Evolutionary conservation across 2,329 filamentous ascomycete species (phyloP).

Genomic region (Hypoxylon sp.): DNA sequence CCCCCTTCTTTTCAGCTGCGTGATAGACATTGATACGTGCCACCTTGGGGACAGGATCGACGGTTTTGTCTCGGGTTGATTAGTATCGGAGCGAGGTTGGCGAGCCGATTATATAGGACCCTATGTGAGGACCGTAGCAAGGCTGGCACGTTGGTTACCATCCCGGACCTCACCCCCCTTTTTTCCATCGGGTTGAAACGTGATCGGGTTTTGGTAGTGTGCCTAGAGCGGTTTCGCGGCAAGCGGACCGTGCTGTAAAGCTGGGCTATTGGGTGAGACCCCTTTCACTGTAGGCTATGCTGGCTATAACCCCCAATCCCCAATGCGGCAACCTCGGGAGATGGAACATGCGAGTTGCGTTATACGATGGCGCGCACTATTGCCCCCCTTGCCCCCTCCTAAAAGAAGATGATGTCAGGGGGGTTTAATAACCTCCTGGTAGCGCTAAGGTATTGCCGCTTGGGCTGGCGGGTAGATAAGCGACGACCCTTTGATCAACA

Average conservation of each 20-base stretch:
- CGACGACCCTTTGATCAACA: neutral
- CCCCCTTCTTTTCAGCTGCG: neutral
- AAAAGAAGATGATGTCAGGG: conserved; percentile 33
- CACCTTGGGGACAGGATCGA: conserved; percentile 9
- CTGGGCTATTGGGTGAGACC: conserved; percentile 2
- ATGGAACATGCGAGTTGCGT: conserved; percentile 13
- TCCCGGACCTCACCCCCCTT: conserved; percentile 8
- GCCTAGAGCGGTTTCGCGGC: conserved; percentile 29
- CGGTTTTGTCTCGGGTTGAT: neutral
- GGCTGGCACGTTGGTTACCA: neutral
- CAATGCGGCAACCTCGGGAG: conserved; percentile 25
- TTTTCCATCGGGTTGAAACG: conserved; percentile 32
- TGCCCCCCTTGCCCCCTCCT: conserved; percentile 9
- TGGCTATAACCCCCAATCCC: conserved; percentile 14
- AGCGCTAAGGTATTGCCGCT: neutral
- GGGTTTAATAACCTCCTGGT: neutral
- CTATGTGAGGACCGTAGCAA: conserved; percentile 1
- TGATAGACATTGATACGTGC: conserved; percentile 1
- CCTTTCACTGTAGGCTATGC: conserved; percentile 19
- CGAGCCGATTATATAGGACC: conserved; percentile 6
- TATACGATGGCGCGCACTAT: neutral
- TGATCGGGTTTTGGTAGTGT: conserved; percentile 24
- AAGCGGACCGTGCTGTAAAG: conserved; percentile 32
- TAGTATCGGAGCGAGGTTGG: conserved; percentile 1
- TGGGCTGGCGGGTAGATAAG: conserved; percentile 4